A percentile compares a stretch with the other conserved stretches of the same genome.
Evolutionary conservation across 106 monocot species (phyloP).

Genomic region (Dioscorea zingiberensis): DNA sequence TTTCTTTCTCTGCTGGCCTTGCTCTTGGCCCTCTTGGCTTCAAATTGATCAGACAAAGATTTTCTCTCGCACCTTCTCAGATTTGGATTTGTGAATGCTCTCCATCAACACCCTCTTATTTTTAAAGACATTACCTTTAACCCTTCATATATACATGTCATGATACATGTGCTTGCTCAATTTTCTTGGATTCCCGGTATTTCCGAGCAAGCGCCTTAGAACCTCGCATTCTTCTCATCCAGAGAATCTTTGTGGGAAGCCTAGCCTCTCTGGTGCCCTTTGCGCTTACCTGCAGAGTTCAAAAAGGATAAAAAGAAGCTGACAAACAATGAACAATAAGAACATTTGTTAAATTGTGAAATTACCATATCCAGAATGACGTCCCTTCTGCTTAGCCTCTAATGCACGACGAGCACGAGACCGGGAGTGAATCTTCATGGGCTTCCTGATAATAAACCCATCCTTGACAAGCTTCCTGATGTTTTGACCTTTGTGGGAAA

Average conservation of each 20-base stretch:
- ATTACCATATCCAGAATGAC: conserved; percentile 55
- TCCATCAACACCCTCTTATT: conserved; percentile 43
- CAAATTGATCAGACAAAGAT: conserved; percentile 34
- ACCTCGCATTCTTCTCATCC: conserved; percentile 51
- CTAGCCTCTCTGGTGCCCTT: conserved; percentile 56
- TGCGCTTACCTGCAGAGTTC: conserved; percentile 31
- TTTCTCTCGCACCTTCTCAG: conserved; percentile 40
- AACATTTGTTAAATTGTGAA: neutral
- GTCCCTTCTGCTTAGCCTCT: conserved; percentile 46
- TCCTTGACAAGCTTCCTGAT: conserved; percentile 37
- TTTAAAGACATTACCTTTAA: conserved; percentile 45
- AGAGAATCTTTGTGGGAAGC: conserved; percentile 49
- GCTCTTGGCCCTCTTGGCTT: conserved; percentile 36
- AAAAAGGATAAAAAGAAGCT: neutral
- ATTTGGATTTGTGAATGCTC: conserved; percentile 41
- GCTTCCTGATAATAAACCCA: conserved; percentile 39
- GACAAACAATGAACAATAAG: neutral
- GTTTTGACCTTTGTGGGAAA: conserved; percentile 24
- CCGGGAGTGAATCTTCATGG: conserved; percentile 36
- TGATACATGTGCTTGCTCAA: conserved; percentile 47
- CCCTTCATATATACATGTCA: conserved; percentile 43
- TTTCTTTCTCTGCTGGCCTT: conserved; percentile 40
- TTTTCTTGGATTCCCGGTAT: conserved; percentile 32
- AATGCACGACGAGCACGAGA: conserved; percentile 28
- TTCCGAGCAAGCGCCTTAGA: conserved; percentile 35